Conservation (phyloP, 1,284 basidiomycete genomes). For the Lignosus rhinocerotis region DNA sequence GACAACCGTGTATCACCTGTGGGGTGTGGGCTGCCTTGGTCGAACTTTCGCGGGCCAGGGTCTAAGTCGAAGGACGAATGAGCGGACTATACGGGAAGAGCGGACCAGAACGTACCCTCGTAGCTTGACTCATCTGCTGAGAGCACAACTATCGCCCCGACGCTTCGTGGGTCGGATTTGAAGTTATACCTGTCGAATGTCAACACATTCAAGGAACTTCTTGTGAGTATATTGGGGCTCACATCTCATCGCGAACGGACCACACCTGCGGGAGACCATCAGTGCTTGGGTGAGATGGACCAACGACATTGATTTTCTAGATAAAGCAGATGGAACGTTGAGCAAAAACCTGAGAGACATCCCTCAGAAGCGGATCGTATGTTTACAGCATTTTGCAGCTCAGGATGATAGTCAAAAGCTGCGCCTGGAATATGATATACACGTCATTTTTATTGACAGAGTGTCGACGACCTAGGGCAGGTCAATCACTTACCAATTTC, state of each 20-base stretch:
- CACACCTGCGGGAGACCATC: conserved; percentile 63
- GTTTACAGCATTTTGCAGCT: conserved; percentile 60
- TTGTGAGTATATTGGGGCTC: conserved; percentile 7
- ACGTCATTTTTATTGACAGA: background rate
- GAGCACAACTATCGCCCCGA: conserved; percentile 67
- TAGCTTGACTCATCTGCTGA: conserved; percentile 72
- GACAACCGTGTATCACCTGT: conserved; percentile 39
- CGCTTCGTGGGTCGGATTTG: conserved; percentile 67
- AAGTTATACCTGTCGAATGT: conserved; percentile 65
- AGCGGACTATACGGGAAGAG: background rate
- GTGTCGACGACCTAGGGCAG: background rate
- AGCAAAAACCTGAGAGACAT: no score
- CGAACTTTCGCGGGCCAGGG: conserved; percentile 45
- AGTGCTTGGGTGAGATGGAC: conserved; percentile 65
- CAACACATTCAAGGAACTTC: background rate
- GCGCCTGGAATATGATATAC: conserved; percentile 43
- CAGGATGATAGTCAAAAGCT: conserved; percentile 77
- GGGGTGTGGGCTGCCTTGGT: conserved; percentile 68
- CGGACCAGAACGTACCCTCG: conserved; percentile 39
- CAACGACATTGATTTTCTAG: conserved; percentile 66
- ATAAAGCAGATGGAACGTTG: background rate
- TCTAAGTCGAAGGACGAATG: conserved; percentile 36
- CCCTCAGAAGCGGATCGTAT: background rate
- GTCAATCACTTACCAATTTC: conserved; percentile 40
- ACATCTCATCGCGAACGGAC: conserved; percentile 66